Evolutionary conservation across 1,284 basidiomycete species (phyloP), one percentile per base, ranked within the genome.

Genomic region (Ceratobasidium sp.): DNA sequence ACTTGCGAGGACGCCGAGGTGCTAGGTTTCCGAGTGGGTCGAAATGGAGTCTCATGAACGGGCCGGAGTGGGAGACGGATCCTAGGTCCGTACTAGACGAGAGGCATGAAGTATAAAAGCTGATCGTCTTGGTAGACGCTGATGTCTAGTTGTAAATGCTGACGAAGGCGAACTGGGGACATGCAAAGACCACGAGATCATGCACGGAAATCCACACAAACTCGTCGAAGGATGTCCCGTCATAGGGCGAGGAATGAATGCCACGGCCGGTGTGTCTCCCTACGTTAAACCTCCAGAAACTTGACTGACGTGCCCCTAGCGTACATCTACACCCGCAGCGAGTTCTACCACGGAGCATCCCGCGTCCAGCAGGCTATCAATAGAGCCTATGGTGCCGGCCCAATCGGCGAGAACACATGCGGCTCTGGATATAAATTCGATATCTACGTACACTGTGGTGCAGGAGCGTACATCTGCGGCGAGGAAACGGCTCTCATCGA

Each of bases 161-260:
- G 97, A 99, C 83, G 97, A 99, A 86, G 97, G 97, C 78, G 97
- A 99, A 85, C 98, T 97, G 0, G 97, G 97, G 40, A 99, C 98
- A 1, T 99, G 97, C 90, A 99, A 99, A 86, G 97, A 99, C 85
- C 93, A 97, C 65, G 97, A 99, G 85, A 99, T 99, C 82, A 89
- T 99, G 83, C 25, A 29, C 94, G 98, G 97, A 44, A 97, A 99
- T 85, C 97, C 97, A 1, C 97, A 99, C 88, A 99, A n/a, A 84
- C 92, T 99, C 77, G 89, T 99, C 81, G 98, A 99, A 85, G 97
- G 97, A 43, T 99, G 98, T 84, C 90, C 99, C 68, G 93, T 99
- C 77, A 97, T 97, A 64, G 97, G 97, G n/a, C 93, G 97, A 77
- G 93, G 89, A 22, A 99, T 99, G 97, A 99, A 99, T 85, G 97